Base-by-base conservation (phyloP, 441 rosid genomes). In the Jatropha multifida region DNA sequence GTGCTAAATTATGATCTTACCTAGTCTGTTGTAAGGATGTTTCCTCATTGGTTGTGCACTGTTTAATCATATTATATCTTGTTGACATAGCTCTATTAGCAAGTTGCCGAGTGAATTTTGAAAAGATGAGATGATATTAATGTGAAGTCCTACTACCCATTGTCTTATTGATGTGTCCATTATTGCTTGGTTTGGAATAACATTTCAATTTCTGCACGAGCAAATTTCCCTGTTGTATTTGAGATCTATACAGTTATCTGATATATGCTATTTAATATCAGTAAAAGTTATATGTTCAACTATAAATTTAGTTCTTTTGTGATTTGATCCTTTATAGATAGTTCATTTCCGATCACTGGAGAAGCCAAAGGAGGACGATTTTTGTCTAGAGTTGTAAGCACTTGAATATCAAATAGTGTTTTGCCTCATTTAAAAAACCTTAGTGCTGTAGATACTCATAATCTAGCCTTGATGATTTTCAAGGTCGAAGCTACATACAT, bases 281-380 rank as follows among this genome's bases (percentile, higher is more conserved):
- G 4, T 27, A 18, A 15, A 51, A 20, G 14, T 40, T n/a, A 42
- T 20, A 17, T 42, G 40, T 46, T 55, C 6, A 23, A 44, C 62
- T 17, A 41, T 68, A 20, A 4, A 48, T 59, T 77, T 74, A 14
- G 9, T 51, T 69, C 49, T 56, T 52, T 44, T 49, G 44, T 71
- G 65, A 71, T 78, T 62, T 82, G 54, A 74, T 74, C 74, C 27
- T 72, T 64, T 68, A 65, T 77, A 96, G 98, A 75, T 91, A 75
- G 97, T 96, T 79, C 98, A 83, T 83, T 96, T 96, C 69, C 97
- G 97, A 74, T 81, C 90, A 42, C 73, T 94, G 77, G 97, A 96
- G 79, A 92, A 84, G 77, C 96, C 97, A 17, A 96, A 96, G 83
- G 98, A 92, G 77, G 99, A 94, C 13, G 98, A 89, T 77, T 96